Percentiles rank a stretch among this genome's conserved stretches.
These are phyloP conservation scores for Phialocephala subalpina DNA, from an alignment of 2,329 filamentous ascomycete genomes.

Conservation along the genomic window DNA sequence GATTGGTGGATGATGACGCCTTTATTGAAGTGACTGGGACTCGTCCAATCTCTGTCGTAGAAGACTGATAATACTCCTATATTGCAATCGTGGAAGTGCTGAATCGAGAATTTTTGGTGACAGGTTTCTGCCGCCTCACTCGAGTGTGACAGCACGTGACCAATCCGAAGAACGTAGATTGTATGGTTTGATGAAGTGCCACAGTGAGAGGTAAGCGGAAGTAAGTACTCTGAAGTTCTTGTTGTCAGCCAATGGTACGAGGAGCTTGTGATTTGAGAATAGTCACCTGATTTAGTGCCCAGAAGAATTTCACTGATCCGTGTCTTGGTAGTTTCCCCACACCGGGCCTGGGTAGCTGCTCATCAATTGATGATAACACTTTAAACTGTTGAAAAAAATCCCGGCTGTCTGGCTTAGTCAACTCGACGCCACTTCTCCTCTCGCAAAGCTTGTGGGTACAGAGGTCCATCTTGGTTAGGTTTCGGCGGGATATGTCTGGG, in stretches of 20 bases:
- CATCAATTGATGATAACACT: background rate
- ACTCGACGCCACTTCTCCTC: background rate
- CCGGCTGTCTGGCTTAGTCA: background rate
- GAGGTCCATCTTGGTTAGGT: background rate
- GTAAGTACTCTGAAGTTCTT: background rate
- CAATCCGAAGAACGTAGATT: background rate
- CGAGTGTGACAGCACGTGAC: background rate
- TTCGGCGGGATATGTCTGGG: background rate
- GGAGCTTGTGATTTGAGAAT: background rate
- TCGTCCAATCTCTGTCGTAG: background rate
- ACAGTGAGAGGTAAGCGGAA: background rate
- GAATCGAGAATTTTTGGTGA: background rate
- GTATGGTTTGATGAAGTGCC: background rate
- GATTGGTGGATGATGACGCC: background rate
- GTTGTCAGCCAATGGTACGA: background rate
- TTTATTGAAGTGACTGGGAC: background rate
- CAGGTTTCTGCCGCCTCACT: background rate
- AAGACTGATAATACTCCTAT: background rate
- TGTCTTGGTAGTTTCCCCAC: background rate
- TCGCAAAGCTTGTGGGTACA: background rate
- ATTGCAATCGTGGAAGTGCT: background rate
- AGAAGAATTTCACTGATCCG: background rate
- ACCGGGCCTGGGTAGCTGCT: too few species aligned
- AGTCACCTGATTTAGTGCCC: background rate
- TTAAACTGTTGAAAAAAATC: background rate